phyloP scores from a whole-genome alignment of 441 rosid species.

The Euphorbia corollata region DNA sequence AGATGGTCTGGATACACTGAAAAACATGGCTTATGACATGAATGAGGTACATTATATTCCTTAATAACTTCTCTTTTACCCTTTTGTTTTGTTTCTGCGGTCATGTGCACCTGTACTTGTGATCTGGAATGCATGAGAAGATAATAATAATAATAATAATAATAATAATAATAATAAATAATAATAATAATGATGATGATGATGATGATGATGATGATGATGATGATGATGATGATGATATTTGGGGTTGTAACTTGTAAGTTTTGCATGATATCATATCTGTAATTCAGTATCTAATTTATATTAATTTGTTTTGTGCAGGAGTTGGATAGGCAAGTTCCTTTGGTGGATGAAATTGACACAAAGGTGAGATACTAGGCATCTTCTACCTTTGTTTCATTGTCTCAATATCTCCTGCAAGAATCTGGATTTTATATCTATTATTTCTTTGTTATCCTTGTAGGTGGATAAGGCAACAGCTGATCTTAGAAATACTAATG shows the following conservation, averaged over 20 bases:
- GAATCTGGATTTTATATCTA: conserved; percentile 10
- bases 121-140: neutral
- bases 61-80: neutral
- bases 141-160: too few relatives aligned
- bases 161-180: too few relatives aligned
- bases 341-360: conserved; percentile 96
- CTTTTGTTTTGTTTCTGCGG: neutral
- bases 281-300: neutral
- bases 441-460: conserved; percentile 14
- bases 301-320: conserved; percentile 33
- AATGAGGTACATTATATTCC: conserved; percentile 52
- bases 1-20: conserved; percentile 82
- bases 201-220: too few relatives aligned
- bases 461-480: conserved; percentile 92
- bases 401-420: conserved; percentile 12
- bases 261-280: conserved; percentile 7
- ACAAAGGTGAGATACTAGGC: conserved; percentile 42
- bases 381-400: conserved; percentile 13
- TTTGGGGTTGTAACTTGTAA: neutral
- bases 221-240: too few relatives aligned
- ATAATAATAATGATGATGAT: too few relatives aligned
- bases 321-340: conserved; percentile 91
- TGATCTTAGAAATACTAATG: conserved; percentile 88
- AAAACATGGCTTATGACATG: conserved; percentile 90
- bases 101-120: neutral